Evolutionary conservation across 257 asterid species (phyloP).

Genomic region (Scutellaria barbata): DNA sequence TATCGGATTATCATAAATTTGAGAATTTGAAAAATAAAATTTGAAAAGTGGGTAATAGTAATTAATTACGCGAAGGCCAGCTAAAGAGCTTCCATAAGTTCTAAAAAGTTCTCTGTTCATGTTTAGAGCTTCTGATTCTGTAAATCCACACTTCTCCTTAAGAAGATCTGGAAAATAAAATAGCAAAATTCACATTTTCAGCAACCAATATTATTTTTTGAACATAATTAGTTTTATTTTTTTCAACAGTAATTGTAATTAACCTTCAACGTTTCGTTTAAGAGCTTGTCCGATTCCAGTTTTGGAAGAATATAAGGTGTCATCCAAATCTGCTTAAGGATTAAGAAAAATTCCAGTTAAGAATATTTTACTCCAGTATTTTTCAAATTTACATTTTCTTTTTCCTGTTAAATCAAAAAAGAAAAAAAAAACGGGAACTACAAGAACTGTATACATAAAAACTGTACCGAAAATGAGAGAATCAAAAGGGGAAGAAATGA

Average conservation of each 20-base stretch:
- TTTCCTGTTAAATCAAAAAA: too few species aligned
- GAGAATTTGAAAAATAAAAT: neutral
- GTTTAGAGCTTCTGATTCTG: slow-evolving; percentile 62
- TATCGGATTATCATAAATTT: neutral
- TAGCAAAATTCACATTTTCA: neutral
- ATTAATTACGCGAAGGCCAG: slow-evolving; percentile 90
- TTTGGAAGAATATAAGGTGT: slow-evolving; percentile 77
- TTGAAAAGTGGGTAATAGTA: neutral
- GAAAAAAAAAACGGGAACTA: neutral
- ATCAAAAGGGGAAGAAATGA: slow-evolving; percentile 43
- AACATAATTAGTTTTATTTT: neutral
- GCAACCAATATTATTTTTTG: neutral
- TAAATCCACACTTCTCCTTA: slow-evolving; percentile 66
- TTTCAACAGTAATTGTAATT: neutral
- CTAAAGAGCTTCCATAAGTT: slow-evolving; percentile 87
- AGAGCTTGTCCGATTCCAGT: slow-evolving; percentile 79
- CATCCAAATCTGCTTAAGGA: slow-evolving; percentile 75
- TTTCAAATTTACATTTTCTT: neutral
- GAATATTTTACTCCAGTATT: neutral
- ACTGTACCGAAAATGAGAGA: slow-evolving; percentile 51
- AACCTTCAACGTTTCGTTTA: slow-evolving; percentile 83
- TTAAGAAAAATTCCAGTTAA: neutral
- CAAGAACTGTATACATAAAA: neutral
- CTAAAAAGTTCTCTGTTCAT: slow-evolving; percentile 77
- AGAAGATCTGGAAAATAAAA: slow-evolving; percentile 54